Evolutionary conservation across 148 eudicot species (phyloP), one percentile per base, ranked within the genome.

Genomic region (Drosera capensis): DNA sequence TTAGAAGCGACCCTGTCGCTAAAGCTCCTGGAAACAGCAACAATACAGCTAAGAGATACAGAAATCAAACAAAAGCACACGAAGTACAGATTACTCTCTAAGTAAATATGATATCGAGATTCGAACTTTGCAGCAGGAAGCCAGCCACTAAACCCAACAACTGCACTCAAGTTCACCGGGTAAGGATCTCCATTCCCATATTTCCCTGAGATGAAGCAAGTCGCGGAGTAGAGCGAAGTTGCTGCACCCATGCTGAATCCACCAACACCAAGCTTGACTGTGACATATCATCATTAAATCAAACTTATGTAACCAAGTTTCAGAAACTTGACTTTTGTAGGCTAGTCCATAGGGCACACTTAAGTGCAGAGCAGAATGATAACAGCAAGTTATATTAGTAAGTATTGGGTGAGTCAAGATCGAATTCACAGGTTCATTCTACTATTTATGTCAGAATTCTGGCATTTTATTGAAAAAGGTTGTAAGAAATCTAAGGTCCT

Each of bases 171-270:
- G 51, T 72, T 67, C 45, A 66, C 46, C 2, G 77, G 61, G 67
- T 70, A 83, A 24, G 69, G 66, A 45, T 75, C 67, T 23, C 78
- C 84, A 52, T 65, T 77, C 36, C 59, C 71, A 59, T 66, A 88
- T 24, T 79, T 88, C 29, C 92, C 71, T 23, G 71, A 55, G 30
- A 65, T 58, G 51, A 70, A 79, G 56, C 92, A 87, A 28, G 65
- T 56, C 21, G 83, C 86, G 23, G 86, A 75, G 61, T 82, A 82
- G 41, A 87, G 90, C 29, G 96, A 59, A 23, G 74, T 62, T 54
- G 94, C 96, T 55, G 94, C 94, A 63, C 96, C 96, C 96, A 87
- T 82, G 54, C 96, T 87, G 68, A 87, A 87, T 43, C 96, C 96
- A 55, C 96, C 94, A 47, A 87, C 76, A 36, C 72, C 94, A 65